A percentile compares a stretch with the other conserved stretches of the same genome.
Evolutionary conservation across 306 rosid species (phyloP).

Genomic region (Castanea crenata): DNA sequence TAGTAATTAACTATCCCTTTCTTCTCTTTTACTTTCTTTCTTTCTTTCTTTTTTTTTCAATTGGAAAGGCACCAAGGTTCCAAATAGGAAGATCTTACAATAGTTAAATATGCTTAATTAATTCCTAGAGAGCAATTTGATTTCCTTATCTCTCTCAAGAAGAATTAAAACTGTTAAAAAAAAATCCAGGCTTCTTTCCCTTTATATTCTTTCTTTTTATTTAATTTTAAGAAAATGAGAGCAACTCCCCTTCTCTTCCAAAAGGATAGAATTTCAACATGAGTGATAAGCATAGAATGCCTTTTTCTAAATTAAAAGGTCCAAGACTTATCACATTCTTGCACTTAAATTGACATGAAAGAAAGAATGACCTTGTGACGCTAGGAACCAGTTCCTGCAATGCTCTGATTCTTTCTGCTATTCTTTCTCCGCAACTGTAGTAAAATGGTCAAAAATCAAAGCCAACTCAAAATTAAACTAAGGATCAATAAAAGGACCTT

Average conservation of each 20-base stretch:
- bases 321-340: background rate
- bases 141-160: background rate
- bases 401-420: constrained; percentile 97
- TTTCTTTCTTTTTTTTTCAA: too few species aligned
- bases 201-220: background rate
- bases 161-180: background rate
- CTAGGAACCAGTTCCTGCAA: constrained; percentile 97
- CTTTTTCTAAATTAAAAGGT: too few species aligned
- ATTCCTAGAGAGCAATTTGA: background rate
- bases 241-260: background rate
- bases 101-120: too few species aligned
- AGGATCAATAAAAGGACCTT: background rate
- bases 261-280: background rate
- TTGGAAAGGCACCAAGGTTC: too few species aligned
- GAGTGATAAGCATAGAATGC: background rate
- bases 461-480: background rate
- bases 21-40: too few species aligned
- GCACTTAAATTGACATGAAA: background rate
- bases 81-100: too few species aligned
- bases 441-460: constrained; percentile 8
- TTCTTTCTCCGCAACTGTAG: constrained; percentile 93
- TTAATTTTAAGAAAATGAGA: background rate
- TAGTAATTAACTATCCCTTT: too few species aligned
- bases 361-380: constrained; percentile 67
- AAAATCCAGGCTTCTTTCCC: background rate